These are phyloP conservation scores for Sphagnum tenellum DNA, from an alignment of 225 moss, liverwort and hornwort genomes.

Conservation along the genomic window DNA sequence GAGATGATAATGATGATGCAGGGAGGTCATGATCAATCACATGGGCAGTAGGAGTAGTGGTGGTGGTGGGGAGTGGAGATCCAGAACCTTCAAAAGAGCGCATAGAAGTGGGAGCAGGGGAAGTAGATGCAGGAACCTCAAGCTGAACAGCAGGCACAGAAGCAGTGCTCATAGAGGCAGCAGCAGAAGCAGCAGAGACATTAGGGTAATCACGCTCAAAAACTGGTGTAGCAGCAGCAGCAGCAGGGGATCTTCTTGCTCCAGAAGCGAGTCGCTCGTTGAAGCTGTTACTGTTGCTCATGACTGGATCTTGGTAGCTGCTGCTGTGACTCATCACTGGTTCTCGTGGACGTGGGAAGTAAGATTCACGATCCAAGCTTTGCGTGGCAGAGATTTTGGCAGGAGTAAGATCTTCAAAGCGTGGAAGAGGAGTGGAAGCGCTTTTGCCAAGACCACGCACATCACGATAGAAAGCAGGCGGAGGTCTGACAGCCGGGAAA, in stretches of 20 bases:
- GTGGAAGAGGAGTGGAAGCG: neutral
- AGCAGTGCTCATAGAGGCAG: neutral
- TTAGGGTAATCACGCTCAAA: neutral
- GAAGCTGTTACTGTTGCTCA: neutral
- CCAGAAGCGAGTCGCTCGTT: neutral
- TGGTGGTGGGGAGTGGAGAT: neutral
- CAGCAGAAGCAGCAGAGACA: neutral
- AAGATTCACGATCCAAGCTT: neutral
- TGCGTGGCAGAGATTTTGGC: neutral
- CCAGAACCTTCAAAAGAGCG: neutral
- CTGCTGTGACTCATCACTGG: too few species aligned
- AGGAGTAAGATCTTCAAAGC: constrained; percentile 1
- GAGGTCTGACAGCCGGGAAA: neutral
- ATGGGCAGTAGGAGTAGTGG: neutral
- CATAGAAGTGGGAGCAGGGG: neutral
- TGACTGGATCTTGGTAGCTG: neutral
- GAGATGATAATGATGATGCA: too few species aligned
- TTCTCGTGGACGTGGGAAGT: neutral
- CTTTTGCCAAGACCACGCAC: neutral
- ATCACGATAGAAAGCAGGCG: neutral
- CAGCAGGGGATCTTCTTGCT: neutral
- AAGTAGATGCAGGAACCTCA: neutral
- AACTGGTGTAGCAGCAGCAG: neutral
- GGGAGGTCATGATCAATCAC: neutral
- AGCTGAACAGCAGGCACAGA: too few species aligned